Conservation (phyloP, 352 stramenopile genomes). For the Pythium brassicae region DNA sequence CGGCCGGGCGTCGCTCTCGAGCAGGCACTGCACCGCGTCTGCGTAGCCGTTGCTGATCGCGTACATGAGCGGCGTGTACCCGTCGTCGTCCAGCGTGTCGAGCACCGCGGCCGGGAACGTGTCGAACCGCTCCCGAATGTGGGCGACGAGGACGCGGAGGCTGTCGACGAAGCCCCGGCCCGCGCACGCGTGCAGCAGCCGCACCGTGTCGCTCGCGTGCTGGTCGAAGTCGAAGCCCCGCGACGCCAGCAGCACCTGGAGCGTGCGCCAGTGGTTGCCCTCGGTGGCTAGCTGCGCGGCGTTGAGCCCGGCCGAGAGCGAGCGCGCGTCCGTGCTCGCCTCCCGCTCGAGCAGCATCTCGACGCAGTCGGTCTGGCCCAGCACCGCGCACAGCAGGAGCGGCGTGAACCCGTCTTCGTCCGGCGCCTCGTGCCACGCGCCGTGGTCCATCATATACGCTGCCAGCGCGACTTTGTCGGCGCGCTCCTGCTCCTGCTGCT, state of each 20-base stretch:
- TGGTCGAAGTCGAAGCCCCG: slow-evolving; percentile 38
- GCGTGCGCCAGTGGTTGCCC: slow-evolving; percentile 44
- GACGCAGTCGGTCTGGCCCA: slow-evolving; percentile 58
- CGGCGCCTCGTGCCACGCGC: slow-evolving; percentile 69
- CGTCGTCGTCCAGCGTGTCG: slow-evolving; percentile 57
- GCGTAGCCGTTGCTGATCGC: slow-evolving; percentile 53
- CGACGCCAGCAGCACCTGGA: slow-evolving; percentile 49
- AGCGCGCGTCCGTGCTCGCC: slow-evolving; percentile 47
- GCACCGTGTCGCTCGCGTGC: slow-evolving; percentile 33
- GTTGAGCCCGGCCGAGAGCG: slow-evolving; percentile 30
- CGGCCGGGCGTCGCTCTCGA: slow-evolving; percentile 45
- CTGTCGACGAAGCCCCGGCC: slow-evolving; percentile 53
- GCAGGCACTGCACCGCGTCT: slow-evolving; percentile 45
- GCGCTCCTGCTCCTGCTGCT: slow-evolving; percentile 12
- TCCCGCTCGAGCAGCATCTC: slow-evolving; percentile 69
- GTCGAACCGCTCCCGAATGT: slow-evolving; percentile 32
- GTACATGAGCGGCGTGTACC: slow-evolving; percentile 80
- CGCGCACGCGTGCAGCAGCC: slow-evolving; percentile 60
- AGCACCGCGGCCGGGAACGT: slow-evolving; percentile 21
- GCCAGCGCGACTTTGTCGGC: slow-evolving; percentile 46
- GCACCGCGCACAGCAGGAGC: slow-evolving; percentile 44
- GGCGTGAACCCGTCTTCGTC: slow-evolving; percentile 65
- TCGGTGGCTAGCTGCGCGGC: slow-evolving; percentile 51
- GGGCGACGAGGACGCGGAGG: slow-evolving; percentile 37
- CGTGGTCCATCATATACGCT: slow-evolving; percentile 85